Base-by-base conservation (phyloP, 345 rosid species). In the Sisymbrium altissimum region DNA sequence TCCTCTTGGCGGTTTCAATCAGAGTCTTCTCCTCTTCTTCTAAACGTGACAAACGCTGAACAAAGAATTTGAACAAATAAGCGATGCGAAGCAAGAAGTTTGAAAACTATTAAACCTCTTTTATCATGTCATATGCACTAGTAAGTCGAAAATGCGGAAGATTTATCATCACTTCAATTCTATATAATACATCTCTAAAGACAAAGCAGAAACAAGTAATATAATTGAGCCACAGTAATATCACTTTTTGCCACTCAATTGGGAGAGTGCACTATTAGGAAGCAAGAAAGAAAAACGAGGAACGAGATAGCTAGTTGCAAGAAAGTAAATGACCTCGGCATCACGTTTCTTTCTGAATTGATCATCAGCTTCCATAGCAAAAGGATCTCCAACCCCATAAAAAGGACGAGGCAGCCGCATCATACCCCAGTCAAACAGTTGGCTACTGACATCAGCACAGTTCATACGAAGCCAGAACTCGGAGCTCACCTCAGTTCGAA, bases 391-490 rank as follows among this genome's bases (percentile, higher is more conserved):
- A 70, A 88, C 83, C 4, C 99, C 99, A 74, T 88, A 90, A 33
- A 87, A 74, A 35, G 96, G 88, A 43, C 93, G 96, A 64, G 81
- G 89, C 66, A 90, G 72, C 64, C 98, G 93, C 88, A 86, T 85
- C 96, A 87, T 86, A 38, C 96, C 97, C 98, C 99, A 95, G 82
- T 95, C 97, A 83, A 85, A 92, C 64, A 95, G 70, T 60, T 88
- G 92, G 74, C 77, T 88, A 66, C 88, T 89, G 27, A 87, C 88
- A 84, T 66, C 80, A 32, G 85, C 78, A 83, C 99, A 92, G 64
- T 83, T 84, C 79, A 79, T 3, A 19, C 83, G 97, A 35, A 95
- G 92, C 97, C 89, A 90, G 59, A 84, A 84, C 71, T 95, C 99
- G 23, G 96, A 86, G 85, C 92, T 92, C 54, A 92, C 89, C 72